Conservation (phyloP, 352 stramenopile genomes). For the Phytophthora boehmeriae region DNA sequence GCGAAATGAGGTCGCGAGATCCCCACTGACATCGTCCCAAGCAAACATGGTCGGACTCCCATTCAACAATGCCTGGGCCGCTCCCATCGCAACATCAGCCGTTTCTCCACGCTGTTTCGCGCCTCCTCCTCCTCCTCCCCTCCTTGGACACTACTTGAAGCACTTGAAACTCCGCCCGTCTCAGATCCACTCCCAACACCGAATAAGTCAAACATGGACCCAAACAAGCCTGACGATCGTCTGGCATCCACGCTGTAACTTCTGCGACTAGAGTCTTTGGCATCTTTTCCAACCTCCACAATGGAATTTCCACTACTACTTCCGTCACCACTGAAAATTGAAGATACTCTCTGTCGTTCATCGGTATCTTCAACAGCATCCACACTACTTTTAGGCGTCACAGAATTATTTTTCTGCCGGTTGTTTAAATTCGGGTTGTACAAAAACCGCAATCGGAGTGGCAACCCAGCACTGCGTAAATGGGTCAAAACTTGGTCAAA, state of each 20-base stretch:
- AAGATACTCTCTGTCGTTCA: constrained; percentile 11
- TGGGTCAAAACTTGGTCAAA: constrained; percentile 73
- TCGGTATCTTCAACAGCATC: constrained; percentile 8
- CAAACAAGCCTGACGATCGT: constrained; percentile 56
- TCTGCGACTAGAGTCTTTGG: constrained; percentile 21
- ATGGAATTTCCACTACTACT: constrained; percentile 27
- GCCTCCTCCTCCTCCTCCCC: constrained; percentile 14
- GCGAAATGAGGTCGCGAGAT: constrained; percentile 62
- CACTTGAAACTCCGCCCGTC: neutral
- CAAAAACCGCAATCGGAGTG: constrained; percentile 68
- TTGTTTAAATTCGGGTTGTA: constrained; percentile 65
- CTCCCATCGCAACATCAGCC: constrained; percentile 39
- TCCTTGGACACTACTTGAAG: constrained; percentile 3
- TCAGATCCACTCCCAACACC: constrained; percentile 25
- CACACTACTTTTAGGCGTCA: constrained; percentile 12
- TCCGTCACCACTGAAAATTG: constrained; percentile 11
- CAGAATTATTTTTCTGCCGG: constrained; percentile 25
- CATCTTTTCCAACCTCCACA: neutral
- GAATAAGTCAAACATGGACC: constrained; percentile 78
- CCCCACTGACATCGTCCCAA: constrained; percentile 74
- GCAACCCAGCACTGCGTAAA: constrained; percentile 50
- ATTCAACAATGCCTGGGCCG: constrained; percentile 37
- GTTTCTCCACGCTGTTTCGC: constrained; percentile 54
- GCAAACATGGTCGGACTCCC: constrained; percentile 40
- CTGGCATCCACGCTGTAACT: constrained; percentile 63